Base-by-base conservation (phyloP, 2,329 filamentous ascomycete species). In the Colletotrichum agaves region DNA sequence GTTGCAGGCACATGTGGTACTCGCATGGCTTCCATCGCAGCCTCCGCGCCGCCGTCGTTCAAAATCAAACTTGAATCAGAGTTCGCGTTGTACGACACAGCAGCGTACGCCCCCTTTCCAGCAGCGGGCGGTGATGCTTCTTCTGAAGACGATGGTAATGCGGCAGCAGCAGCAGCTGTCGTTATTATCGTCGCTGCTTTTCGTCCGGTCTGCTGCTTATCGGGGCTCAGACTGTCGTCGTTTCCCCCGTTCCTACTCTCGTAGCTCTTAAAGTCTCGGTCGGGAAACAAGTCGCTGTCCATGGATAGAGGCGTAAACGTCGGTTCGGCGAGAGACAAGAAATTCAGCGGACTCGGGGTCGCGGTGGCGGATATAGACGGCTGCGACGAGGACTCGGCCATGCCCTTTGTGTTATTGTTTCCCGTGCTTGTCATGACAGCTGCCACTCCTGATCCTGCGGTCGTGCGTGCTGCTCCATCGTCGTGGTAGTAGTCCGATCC, bases 261-360 rank as follows among this genome's bases (percentile, higher is more conserved):
- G 27, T 8, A 6, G 27, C 39, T 39, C 61, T 21, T 56, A 13
- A 33, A 21, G 4, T 41, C 47, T 17, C 43, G 35, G 8, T 70
- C 65, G 67, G 33, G 39, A 61, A 67, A 70, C 33, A 68, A 55
- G 59, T 73, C 73, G 67, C 69, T 71, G 66, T 72, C 70, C 73
- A 77, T 73, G 17, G 76, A 77, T 44, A 78, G 60, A n/a, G 76
- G 76, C 55, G 76, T 78, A 19, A 75, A 74, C 8, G 72, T 69
- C 56, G 73, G 67, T 27, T 75, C 73, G 67, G 71, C 71, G n/a
- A 75, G 64, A 17, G 69, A 67, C 23, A 73, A 52, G 47, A 70
- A 73, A 47, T 73, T 71, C 44, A 61, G 23, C 2, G 65, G 64
- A 15, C 69, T 70, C 33, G 65, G 61, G 12, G 68, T 69, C 21